Evolutionary conservation across 1,139 yeast genomes (phyloP).

Genomic region (Zygoascus hellenicus): DNA sequence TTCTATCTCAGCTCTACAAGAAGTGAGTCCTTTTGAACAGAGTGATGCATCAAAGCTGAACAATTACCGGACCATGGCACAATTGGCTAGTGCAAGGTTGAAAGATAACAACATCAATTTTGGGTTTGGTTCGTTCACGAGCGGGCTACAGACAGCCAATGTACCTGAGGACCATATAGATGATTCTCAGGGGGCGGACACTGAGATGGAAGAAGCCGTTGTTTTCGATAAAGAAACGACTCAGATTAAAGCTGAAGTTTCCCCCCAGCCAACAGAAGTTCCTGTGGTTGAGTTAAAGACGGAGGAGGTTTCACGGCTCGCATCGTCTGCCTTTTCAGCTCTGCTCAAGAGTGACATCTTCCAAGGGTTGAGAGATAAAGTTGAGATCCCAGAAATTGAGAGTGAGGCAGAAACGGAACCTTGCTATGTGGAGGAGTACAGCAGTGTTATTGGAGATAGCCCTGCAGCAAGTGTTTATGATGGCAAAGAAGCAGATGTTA

Average conservation of each 20-base stretch:
- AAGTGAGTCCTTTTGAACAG: conserved; percentile 17
- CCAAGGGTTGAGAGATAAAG: conserved; percentile 1
- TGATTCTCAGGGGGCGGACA: too few species aligned
- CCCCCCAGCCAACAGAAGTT: not conserved
- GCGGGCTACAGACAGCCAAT: too few species aligned
- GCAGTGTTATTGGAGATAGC: not conserved
- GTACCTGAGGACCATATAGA: too few species aligned
- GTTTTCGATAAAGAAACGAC: too few species aligned
- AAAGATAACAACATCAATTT: conserved; percentile 14
- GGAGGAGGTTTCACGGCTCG: conserved; percentile 1
- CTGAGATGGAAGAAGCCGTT: too few species aligned
- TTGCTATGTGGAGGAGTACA: conserved; percentile 1
- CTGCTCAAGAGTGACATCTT: not conserved
- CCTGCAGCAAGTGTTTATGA: conserved; percentile 1
- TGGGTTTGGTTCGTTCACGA: conserved; percentile 13
- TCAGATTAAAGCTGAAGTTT: too few species aligned
- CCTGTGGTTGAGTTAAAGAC: conserved; percentile 1
- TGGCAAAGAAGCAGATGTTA: not conserved
- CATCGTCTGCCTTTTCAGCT: not conserved
- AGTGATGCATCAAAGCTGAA: conserved; percentile 8
- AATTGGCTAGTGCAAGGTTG: conserved; percentile 11
- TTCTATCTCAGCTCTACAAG: conserved; percentile 11
- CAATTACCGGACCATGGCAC: conserved; percentile 15
- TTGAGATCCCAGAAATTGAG: conserved; percentile 1
- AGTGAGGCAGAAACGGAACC: conserved; percentile 1